These are phyloP conservation scores for Daucus carota DNA, from an alignment of 129 eudicot genomes.

Conservation along the genomic window DNA sequence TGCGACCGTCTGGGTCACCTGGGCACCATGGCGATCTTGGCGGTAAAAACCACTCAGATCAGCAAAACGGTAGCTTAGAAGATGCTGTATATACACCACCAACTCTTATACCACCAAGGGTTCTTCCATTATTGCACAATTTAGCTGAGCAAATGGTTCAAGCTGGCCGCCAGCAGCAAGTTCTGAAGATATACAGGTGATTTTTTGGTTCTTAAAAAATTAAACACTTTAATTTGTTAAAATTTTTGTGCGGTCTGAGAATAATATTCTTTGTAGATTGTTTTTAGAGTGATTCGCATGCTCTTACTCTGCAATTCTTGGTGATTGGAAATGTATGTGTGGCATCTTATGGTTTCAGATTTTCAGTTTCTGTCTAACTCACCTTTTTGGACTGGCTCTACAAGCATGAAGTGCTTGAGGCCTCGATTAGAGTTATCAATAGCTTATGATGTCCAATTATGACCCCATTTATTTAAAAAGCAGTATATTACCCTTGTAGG, in stretches of 20 bases:
- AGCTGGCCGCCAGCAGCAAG: conserved; percentile 75
- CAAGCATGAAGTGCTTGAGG: background rate
- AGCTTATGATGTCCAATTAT: background rate
- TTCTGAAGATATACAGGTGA: conserved; percentile 80
- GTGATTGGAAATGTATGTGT: background rate
- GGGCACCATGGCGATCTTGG: conserved; percentile 46
- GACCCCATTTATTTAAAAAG: background rate
- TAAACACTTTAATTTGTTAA: too few relatives aligned
- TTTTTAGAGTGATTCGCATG: background rate
- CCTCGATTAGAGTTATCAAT: background rate
- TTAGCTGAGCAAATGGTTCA: conserved; percentile 92
- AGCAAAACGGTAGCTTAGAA: conserved; percentile 39
- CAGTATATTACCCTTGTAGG: background rate
- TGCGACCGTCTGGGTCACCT: conserved; percentile 87
- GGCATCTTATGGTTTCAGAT: background rate
- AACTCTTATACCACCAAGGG: conserved; percentile 80
- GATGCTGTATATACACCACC: conserved; percentile 79
- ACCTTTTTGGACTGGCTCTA: background rate
- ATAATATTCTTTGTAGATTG: background rate
- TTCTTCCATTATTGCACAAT: conserved; percentile 87
- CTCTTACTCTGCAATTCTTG: background rate
- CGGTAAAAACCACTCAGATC: conserved; percentile 58
- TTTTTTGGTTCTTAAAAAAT: background rate
- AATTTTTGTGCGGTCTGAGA: background rate
- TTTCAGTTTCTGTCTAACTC: background rate